Base-by-base conservation (phyloP, 2,329 filamentous ascomycete genomes). In the Colletotrichum euphorbiae region DNA sequence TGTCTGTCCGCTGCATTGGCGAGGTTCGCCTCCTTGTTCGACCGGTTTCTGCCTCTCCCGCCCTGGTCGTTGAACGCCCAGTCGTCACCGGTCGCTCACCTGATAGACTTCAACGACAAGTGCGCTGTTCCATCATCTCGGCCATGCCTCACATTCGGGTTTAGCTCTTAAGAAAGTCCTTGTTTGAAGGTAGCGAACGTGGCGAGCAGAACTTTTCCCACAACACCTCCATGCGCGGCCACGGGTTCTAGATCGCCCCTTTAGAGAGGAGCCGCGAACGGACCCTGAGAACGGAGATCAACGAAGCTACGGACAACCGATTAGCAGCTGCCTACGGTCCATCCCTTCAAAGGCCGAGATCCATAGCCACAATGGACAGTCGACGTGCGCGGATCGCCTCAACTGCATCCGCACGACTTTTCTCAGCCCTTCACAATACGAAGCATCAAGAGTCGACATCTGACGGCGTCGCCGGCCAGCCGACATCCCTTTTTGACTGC, bases 121-220 rank as follows among this genome's bases (percentile, higher is more conserved):
- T 31, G 21, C 55, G 8, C 42, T 38, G 36, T 12, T 19, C 13
- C 50, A 42, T 42, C 42, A 50, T 55, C 50, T 43, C 50, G 42
- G 57, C 42, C 38, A n/a, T 33, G 40, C 8, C 5, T 33, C 36
- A 36, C 64, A 17, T 17, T 62, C 45, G 21, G 21, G 64, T 33
- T 46, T 67, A 52, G 64, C 45, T 28, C 50, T 8, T 11, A 21
- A 17, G 19, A 17, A 17, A 5, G 19, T 63, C 59, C 36, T 28
- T 13, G 43, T 36, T 28, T 45, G 38, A 7, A 36, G n/a, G 24
- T 11, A 54, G 28, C 38, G 51, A 68, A 56, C 60, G 65, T 58
- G 65, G 65, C 40, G 61, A 68, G 52, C 60, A 58, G 65, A 59
- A 52, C 31, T 31, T 55, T 60, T 43, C 42, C 57, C 48, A 54